phyloP scores from a whole-genome alignment of 2,329 filamentous ascomycete genomes.

The Fusarium transvaalense region DNA sequence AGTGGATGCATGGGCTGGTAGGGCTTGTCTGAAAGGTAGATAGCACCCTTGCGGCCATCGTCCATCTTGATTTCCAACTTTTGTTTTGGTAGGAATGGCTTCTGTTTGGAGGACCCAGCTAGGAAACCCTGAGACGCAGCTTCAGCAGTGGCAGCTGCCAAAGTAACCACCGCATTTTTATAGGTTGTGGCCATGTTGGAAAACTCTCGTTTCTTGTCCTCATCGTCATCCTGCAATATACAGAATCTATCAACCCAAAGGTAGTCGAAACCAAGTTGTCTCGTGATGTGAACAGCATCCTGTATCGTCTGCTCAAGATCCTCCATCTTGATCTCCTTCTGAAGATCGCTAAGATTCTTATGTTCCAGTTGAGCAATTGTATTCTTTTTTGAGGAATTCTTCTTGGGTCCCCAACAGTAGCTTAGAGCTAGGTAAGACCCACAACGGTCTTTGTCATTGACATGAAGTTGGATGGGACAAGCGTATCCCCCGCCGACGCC shows the following conservation, averaged over 20 bases:
- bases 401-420: constrained; percentile 4
- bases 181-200: background rate
- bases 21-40: fast-evolving
- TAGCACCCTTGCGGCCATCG: fast-evolving
- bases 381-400: fast-evolving
- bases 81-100: fast-evolving
- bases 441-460: fast-evolving
- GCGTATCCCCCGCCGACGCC: fast-evolving
- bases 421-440: constrained; percentile 1
- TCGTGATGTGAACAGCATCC: background rate
- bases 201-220: background rate
- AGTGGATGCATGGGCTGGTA: background rate
- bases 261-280: fast-evolving
- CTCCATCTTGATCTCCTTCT: background rate
- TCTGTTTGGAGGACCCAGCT: fast-evolving
- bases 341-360: fast-evolving
- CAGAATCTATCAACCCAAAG: constrained; percentile 16
- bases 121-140: background rate
- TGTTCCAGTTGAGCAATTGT: fast-evolving
- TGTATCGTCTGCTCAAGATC: background rate
- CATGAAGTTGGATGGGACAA: background rate
- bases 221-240: background rate
- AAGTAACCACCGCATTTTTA: background rate
- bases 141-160: background rate
- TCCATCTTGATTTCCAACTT: background rate